Base-by-base conservation (phyloP, 345 rosid genomes). In the Arabis hirsuta region DNA sequence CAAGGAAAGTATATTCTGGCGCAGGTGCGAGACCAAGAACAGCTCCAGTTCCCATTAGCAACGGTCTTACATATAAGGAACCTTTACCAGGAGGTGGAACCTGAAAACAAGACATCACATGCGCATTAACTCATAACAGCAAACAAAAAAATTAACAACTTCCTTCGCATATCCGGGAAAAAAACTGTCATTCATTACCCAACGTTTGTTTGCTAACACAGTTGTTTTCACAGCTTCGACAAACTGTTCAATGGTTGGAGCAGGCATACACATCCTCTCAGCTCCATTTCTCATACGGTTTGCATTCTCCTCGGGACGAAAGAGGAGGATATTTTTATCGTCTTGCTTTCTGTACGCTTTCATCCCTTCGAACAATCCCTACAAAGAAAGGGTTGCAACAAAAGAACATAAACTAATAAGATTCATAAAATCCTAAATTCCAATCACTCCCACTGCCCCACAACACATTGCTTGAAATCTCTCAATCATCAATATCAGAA, bases 11-110 rank as follows among this genome's bases (percentile, higher is more conserved):
- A 73, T 88, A 95, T 71, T 95, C 99, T 20, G 97, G 97, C 55
- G 97, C 87, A 76, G 99, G 99, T 6, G 96, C 93, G 80, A 91
- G 93, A 80, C 97, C 97, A 78, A 95, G 97, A 82, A 94, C 92
- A 62, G 97, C 93, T 75, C 99, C 99, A 73, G 87, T 91, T 27
- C 99, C 97, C 92, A 95, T 88, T 53, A 95, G 81, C 85, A 95
- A 84, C 58, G 96, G 99, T 78, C 97, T 84, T 27, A 95, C 79
- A 55, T 90, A 95, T 45, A 95, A 85, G 32, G 99, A 87, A 50
- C 98, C 99, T 82, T 95, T 95, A 77, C 97, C 99, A 2, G 87
- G 59, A 36, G 99, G 99, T 14, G 99, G 97, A 51, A 95, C 74
- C 98, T 90, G 82, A 67, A 82, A 78, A 59, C 22, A 67, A 42